Conservation (phyloP, 306 rosid species). For the Trifolium fragiferum region DNA sequence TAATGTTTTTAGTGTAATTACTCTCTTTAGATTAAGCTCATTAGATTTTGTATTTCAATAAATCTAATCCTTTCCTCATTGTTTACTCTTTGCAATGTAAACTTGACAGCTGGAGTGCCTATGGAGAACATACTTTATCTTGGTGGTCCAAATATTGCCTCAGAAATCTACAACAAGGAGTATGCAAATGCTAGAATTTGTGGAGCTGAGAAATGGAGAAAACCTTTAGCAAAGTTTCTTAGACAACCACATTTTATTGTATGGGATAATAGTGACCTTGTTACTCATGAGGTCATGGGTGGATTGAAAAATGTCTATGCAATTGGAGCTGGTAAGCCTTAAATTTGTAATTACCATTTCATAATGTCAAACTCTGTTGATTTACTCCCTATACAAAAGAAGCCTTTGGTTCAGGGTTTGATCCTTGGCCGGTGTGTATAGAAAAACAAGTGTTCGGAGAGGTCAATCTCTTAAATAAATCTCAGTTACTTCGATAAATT, state of each 20-base stretch:
- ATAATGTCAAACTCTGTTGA: not conserved
- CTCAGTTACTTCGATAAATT: too few relatives aligned
- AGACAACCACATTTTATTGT: slow-evolving; percentile 89
- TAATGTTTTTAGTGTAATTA: not conserved
- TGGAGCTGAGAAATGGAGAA: slow-evolving; percentile 95
- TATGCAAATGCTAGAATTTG: slow-evolving; percentile 97
- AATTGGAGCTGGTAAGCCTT: slow-evolving; percentile 83
- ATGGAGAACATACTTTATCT: slow-evolving; percentile 93
- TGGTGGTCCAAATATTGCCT: slow-evolving; percentile 96
- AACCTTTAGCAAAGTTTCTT: slow-evolving; percentile 80
- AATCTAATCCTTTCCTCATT: too few relatives aligned
- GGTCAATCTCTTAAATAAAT: too few relatives aligned
- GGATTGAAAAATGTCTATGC: slow-evolving; percentile 95
- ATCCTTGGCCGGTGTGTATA: too few relatives aligned
- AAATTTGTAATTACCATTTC: slow-evolving; percentile 4
- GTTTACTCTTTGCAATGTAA: too few relatives aligned
- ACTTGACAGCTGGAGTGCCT: slow-evolving; percentile 75
- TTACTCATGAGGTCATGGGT: slow-evolving; percentile 99
- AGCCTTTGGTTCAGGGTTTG: too few relatives aligned
- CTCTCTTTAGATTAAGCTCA: slow-evolving; percentile 16
- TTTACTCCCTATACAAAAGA: not conserved
- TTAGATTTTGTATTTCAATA: slow-evolving; percentile 17
- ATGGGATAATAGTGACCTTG: slow-evolving; percentile 96
- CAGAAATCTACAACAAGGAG: slow-evolving; percentile 92
- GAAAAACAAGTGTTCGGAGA: too few relatives aligned